Evolutionary conservation across 176 grass and related monocot species (phyloP).

Genomic region (Zizania latifolia): DNA sequence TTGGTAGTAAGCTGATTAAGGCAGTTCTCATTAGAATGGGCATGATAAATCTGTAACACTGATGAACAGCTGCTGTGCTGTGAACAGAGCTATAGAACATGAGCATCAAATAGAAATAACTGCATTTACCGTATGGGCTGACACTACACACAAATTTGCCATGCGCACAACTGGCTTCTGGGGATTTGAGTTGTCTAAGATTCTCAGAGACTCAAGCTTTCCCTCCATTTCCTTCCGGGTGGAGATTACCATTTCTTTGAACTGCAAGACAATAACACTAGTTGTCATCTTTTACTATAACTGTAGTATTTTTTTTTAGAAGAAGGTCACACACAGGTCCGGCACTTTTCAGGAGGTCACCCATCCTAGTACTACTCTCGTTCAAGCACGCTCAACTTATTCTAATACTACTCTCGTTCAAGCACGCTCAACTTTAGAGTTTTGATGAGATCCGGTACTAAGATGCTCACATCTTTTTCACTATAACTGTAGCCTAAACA

Average conservation of each 20-base stretch:
- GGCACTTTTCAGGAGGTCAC: no score
- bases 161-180: constrained; percentile 79
- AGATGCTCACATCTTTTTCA: no score
- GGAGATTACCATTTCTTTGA: constrained; percentile 65
- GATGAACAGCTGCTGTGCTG: background rate
- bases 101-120: background rate
- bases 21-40: background rate
- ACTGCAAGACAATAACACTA: constrained; percentile 53
- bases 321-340: no score
- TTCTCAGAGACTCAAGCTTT: constrained; percentile 50
- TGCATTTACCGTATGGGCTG: constrained; percentile 49
- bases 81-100: constrained; percentile 13
- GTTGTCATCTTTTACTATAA: constrained; percentile 33
- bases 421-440: no score
- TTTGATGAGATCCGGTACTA: no score
- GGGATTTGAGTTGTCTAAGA: constrained; percentile 74
- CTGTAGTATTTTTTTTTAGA: no score
- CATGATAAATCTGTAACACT: background rate
- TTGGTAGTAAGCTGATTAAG: background rate
- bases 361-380: no score
- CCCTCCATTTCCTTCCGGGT: constrained; percentile 63
- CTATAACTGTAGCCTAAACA: no score
- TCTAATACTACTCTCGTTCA: no score
- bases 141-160: constrained; percentile 75
- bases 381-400: no score